These are phyloP conservation scores for Leptographium radiaticola DNA, from an alignment of 2,329 filamentous ascomycete species.

Conservation along the genomic window DNA sequence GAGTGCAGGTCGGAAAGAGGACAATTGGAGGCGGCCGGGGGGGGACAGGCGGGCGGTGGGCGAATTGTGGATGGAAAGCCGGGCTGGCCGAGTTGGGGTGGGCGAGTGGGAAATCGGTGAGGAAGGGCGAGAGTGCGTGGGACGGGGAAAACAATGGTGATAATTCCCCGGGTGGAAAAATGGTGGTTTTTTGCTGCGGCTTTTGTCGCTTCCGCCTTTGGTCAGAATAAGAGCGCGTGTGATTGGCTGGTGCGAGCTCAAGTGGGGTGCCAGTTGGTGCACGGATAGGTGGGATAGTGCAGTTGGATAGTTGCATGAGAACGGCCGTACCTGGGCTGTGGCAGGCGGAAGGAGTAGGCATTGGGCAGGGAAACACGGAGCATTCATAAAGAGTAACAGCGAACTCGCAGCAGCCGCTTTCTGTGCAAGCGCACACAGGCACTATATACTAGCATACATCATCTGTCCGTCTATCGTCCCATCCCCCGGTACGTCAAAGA, in stretches of 20 bases:
- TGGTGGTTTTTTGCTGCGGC: slow-evolving; percentile 10
- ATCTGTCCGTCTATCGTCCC: too few relatives aligned
- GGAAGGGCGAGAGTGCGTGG: slow-evolving; percentile 1
- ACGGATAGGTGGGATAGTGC: background rate
- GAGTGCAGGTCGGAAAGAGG: background rate
- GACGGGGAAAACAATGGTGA: slow-evolving; percentile 8
- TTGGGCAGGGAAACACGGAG: too few relatives aligned
- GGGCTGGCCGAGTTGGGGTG: background rate
- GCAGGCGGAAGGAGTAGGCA: too few relatives aligned
- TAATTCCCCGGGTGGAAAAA: slow-evolving; percentile 11
- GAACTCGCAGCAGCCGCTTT: too few relatives aligned
- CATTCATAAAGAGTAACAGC: too few relatives aligned
- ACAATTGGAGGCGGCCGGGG: background rate
- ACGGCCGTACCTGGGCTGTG: too few relatives aligned
- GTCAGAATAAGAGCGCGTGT: slow-evolving; percentile 10
- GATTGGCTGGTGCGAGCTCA: slow-evolving; percentile 6
- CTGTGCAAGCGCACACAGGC: too few relatives aligned
- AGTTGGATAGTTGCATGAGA: background rate
- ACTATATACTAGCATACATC: too few relatives aligned
- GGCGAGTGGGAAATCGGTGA: background rate
- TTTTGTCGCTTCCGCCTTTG: slow-evolving; percentile 11
- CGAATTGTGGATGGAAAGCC: background rate
- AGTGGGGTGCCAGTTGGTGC: background rate
- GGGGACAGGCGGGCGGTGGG: background rate
- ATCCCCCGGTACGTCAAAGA: too few relatives aligned